Base-by-base conservation (phyloP, 2,329 filamentous ascomycete species). In the Raffaelea albimanens region DNA sequence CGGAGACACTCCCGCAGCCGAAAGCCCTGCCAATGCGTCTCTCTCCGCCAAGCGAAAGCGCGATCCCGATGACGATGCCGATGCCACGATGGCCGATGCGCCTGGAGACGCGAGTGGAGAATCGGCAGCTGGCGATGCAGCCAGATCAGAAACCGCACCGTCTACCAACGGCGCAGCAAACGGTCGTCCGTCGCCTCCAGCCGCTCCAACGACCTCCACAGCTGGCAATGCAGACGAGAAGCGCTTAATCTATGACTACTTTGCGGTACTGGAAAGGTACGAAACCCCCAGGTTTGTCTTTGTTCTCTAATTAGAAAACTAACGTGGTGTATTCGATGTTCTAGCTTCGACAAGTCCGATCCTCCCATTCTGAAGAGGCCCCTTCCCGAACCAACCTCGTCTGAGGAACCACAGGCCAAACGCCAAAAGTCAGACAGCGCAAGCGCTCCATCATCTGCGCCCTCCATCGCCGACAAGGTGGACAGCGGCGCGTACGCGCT, bases 341-440 rank as follows among this genome's bases (percentile, higher is more conserved):
- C 25, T 52, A 83, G 80, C 51, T 67, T 73, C 55, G 80, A 83
- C 56, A 65, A 69, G 19, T 48, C 38, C 43, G 66, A 61, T 14
- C 71, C 74, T 10, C 75, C 72, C 31, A 70, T 82, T 49, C 68
- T 82, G 45, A 74, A 73, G 55, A 73, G 73, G 48, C 68, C 71
- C 2, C 59, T 82, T 11, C 64, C 70, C 45, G 67, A 73, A 2
- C 47, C 61, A 4, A 58, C 67, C 31, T 53, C 64, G 25, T 63
- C 69, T 43, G 65, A 69, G 48, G 76, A 80, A 53, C 80, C 76
- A 16, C 67, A 75, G 44, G 62, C 73, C 45, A 84, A 84, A 62
- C 73, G 80, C 40, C 75, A 79, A 55, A 82, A 79, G 60, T 70
- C 76, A 2, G 67, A 70, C 44, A 71, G 73, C 41, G 60, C 59